phyloP scores from a whole-genome alignment of 352 stramenopile species.

The Pythium vanterpoolii region DNA sequence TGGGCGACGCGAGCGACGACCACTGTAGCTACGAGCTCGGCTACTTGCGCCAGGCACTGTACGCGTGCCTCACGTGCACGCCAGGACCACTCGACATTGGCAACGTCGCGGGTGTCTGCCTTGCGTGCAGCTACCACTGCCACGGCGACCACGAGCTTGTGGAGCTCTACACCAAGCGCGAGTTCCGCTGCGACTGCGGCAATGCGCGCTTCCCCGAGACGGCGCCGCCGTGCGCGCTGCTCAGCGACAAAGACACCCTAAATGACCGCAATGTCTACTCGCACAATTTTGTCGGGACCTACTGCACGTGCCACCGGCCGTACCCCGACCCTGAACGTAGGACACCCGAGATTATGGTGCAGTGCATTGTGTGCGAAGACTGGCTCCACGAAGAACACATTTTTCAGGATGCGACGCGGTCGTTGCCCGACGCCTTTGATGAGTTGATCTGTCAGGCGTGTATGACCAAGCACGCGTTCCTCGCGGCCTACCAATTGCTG shows the following conservation, averaged over 20 bases:
- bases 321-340: slow-evolving; percentile 73
- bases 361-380: slow-evolving; percentile 77
- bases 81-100: slow-evolving; percentile 31
- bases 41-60: slow-evolving; percentile 65
- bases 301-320: slow-evolving; percentile 70
- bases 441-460: slow-evolving; percentile 66
- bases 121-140: slow-evolving; percentile 74
- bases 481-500: slow-evolving; percentile 51
- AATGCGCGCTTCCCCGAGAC: slow-evolving; percentile 48
- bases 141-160: slow-evolving; percentile 73
- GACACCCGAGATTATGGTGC: slow-evolving; percentile 64
- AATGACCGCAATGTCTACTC: slow-evolving; percentile 69
- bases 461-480: slow-evolving; percentile 60
- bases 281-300: slow-evolving; percentile 65
- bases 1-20: slow-evolving; percentile 53
- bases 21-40: slow-evolving; percentile 70
- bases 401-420: slow-evolving; percentile 12
- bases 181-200: slow-evolving; percentile 75
- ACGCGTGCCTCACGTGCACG: slow-evolving; percentile 72
- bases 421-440: slow-evolving; percentile 42
- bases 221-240: slow-evolving; percentile 44
- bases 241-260: slow-evolving; percentile 39
- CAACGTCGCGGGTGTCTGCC: slow-evolving; percentile 49
- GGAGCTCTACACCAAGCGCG: slow-evolving; percentile 78
- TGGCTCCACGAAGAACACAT: slow-evolving; percentile 79